Base-by-base conservation (phyloP, 495 filamentous ascomycete species). In the Hypoxylon subgilvum region DNA sequence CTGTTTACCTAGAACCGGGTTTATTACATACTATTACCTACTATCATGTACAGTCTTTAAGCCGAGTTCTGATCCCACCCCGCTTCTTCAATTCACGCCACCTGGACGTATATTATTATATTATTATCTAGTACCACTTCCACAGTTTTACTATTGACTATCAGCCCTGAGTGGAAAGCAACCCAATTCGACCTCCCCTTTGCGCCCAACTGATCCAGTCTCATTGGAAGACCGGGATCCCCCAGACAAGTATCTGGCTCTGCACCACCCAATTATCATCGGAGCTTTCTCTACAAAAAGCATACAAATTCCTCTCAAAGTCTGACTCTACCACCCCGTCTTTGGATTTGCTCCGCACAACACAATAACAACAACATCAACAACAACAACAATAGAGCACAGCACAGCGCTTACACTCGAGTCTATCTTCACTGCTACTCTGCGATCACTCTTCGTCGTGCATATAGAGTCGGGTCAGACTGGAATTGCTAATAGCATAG, bases 181-280 rank as follows among this genome's bases (percentile, higher is more conserved):
- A 53, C 61, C 61, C 61, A 64, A 64, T 64, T 64, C 54, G 48
- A 58, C 25, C 30, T 53, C 52, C 60, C 8, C 53, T 63, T 63
- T 53, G 53, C 61, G 61, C 61, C 61, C 61, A 64, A 64, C 61
- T 64, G 54, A 59, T 40, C 54, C 48, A 43, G 52, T 64, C 61
- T 59, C 18, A 64, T 59, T 64, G 48, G 54, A 58, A 64, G 49
- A 59, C 54, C 32, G 14, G 54, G 50, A 58, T 14, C 49, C 54
- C 54, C 49, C 16, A 38, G 43, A 27, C 42, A 53, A 45, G 31
- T 51, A 41, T 47, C 42, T 34, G 10, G 14, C 32, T n/a, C 17
- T 39, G 42, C 22, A 57, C 54, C 40, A 42, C 50, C 38, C 35
- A 55, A 34, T 39, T 54, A 40, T 64, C 34, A 40, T 50, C 6